A percentile compares a stretch with the other conserved stretches of the same genome.
These are phyloP conservation scores for Macaranga tanarius DNA, from an alignment of 441 rosid genomes.

Conservation along the genomic window DNA sequence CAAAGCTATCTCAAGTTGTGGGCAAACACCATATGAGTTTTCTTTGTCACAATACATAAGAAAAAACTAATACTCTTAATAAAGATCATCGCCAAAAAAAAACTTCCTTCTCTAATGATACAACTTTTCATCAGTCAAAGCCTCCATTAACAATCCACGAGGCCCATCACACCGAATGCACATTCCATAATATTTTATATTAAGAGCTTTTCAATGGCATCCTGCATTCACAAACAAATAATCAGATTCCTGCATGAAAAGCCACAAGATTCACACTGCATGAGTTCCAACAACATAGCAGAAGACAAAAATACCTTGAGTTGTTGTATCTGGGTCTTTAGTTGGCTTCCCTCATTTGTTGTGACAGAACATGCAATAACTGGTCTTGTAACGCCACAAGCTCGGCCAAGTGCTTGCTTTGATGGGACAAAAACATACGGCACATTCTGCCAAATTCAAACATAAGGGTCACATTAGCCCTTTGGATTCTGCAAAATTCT, in stretches of 20 bases:
- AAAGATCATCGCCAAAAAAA: background rate
- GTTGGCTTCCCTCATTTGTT: conserved; percentile 79
- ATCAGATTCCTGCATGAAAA: background rate
- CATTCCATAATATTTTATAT: conserved; percentile 37
- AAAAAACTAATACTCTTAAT: conserved; percentile 12
- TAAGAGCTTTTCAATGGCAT: conserved; percentile 92
- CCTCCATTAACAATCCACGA: conserved; percentile 51
- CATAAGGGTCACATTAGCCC: background rate
- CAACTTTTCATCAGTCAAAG: conserved; percentile 75
- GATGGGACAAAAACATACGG: conserved; percentile 97
- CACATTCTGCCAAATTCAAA: conserved; percentile 62
- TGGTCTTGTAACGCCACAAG: conserved; percentile 97
- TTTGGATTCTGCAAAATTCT: background rate
- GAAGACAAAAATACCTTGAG: conserved; percentile 54
- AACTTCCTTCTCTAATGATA: conserved; percentile 25
- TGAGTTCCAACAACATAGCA: background rate
- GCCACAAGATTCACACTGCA: background rate
- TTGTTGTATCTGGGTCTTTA: conserved; percentile 78
- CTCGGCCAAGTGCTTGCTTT: conserved; percentile 92
- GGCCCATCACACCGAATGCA: conserved; percentile 89
- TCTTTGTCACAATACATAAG: conserved; percentile 2
- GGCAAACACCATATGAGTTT: background rate
- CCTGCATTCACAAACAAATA: conserved; percentile 43
- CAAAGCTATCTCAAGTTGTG: background rate
- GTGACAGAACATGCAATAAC: conserved; percentile 90